These are phyloP conservation scores for Phylloporus arenicola DNA, from an alignment of 768 basidiomycete species.

Conservation along the genomic window DNA sequence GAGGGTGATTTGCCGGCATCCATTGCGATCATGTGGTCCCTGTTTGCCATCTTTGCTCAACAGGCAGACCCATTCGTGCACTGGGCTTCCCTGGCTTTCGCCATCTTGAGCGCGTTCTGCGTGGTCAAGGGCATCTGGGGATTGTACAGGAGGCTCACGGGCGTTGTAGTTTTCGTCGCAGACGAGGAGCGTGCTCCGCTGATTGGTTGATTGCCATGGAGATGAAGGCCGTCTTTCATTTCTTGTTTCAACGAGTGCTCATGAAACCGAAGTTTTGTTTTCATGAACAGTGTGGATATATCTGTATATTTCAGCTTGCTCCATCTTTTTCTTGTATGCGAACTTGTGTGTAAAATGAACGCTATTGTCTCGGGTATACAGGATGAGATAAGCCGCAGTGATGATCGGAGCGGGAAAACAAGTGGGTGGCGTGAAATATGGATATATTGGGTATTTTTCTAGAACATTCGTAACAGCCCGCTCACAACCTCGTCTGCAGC, in stretches of 20 bases:
- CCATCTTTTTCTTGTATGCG: conserved; percentile 1
- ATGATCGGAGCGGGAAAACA: not conserved
- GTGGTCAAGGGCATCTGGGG: conserved; percentile 73
- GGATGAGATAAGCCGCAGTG: not conserved
- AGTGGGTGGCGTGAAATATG: conserved; percentile 9
- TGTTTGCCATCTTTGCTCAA: conserved; percentile 87
- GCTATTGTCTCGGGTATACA: not conserved
- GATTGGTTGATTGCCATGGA: conserved; percentile 33
- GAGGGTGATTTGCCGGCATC: conserved; percentile 93
- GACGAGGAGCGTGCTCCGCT: conserved; percentile 91
- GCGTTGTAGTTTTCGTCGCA: conserved; percentile 53
- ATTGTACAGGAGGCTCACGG: conserved; percentile 40
- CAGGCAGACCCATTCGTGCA: conserved; percentile 72
- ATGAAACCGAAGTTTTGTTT: not conserved
- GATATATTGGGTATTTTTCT: conserved; percentile 21
- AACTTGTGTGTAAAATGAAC: conserved; percentile 4
- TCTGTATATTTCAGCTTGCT: not conserved
- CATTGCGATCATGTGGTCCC: conserved; percentile 86
- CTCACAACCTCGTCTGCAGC: not conserved
- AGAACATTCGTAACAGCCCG: conserved; percentile 20
- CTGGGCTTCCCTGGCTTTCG: conserved; percentile 82
- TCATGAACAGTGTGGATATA: conserved; percentile 1
- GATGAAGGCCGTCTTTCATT: not conserved
- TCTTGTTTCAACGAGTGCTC: not conserved
- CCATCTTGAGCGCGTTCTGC: conserved; percentile 80